Percentiles rank a stretch among this genome's conserved stretches.
Evolutionary conservation across 805 yeast genomes (phyloP).

Genomic region (Schizosaccharomyces japonicus): DNA sequence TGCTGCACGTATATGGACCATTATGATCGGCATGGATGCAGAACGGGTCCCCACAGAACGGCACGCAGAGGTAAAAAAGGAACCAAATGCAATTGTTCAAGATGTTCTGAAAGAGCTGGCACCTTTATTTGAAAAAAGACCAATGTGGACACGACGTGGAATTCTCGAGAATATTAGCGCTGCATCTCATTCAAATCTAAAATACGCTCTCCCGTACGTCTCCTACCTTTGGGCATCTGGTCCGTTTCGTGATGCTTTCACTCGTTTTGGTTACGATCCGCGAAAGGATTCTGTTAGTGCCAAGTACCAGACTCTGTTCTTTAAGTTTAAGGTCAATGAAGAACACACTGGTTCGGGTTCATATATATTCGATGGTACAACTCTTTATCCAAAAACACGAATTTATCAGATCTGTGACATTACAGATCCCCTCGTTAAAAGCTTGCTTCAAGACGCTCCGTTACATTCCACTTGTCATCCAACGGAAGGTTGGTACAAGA

Average conservation of each 20-base stretch:
- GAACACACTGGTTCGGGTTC: conserved; percentile 15
- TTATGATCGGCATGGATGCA: not conserved
- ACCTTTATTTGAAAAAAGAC: conserved; percentile 39
- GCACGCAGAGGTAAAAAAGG: not conserved
- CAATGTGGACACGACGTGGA: conserved; percentile 69
- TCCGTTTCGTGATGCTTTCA: conserved; percentile 81
- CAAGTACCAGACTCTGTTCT: conserved; percentile 63
- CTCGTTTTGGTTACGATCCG: conserved; percentile 62
- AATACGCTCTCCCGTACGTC: conserved; percentile 63
- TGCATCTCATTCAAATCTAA: conserved; percentile 23
- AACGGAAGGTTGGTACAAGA: not conserved
- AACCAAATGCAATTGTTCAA: conserved; percentile 7
- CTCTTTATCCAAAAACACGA: conserved; percentile 36
- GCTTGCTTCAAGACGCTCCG: conserved; percentile 20
- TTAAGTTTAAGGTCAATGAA: conserved; percentile 24
- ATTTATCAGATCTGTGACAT: conserved; percentile 64
- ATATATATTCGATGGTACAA: conserved; percentile 48
- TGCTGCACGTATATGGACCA: not conserved
- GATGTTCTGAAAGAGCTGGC: conserved; percentile 16
- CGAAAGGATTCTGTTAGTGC: conserved; percentile 29
- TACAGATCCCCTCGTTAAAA: conserved; percentile 34
- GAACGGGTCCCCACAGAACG: not conserved
- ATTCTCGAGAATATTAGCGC: conserved; percentile 17
- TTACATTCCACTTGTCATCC: conserved; percentile 23
- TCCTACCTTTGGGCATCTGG: conserved; percentile 68